Conservation (phyloP, 1,284 basidiomycete species). For the Ustilago trichophora region DNA sequence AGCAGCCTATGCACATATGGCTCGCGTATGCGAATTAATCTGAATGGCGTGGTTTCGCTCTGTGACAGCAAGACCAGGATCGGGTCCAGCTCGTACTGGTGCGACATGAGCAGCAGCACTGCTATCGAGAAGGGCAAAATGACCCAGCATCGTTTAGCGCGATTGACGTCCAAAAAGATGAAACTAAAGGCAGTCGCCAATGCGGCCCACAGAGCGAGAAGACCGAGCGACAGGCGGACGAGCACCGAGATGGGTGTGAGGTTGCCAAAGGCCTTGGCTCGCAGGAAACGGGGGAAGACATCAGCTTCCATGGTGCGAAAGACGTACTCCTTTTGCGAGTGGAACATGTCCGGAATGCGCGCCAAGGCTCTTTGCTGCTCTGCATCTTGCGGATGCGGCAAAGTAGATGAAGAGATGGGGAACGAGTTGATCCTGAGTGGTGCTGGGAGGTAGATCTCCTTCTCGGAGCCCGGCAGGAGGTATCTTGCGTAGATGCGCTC, state of each 20-base stretch:
- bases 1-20: conserved; percentile 90
- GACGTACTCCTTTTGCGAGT: conserved; percentile 92
- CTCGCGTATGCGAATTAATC: conserved; percentile 85
- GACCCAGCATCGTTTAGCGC: conserved; percentile 90
- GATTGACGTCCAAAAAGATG: conserved; percentile 90
- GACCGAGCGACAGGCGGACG: conserved; percentile 76
- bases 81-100: conserved; percentile 96
- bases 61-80: conserved; percentile 70
- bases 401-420: conserved; percentile 71
- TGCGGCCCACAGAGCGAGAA: conserved; percentile 89
- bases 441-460: conserved; percentile 89
- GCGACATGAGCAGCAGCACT: conserved; percentile 85
- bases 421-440: conserved; percentile 64
- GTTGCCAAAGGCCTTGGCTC: conserved; percentile 96
- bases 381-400: conserved; percentile 74
- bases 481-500: conserved; percentile 95
- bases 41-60: conserved; percentile 77
- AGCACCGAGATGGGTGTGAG: conserved; percentile 88
- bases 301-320: conserved; percentile 97
- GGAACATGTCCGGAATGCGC: conserved; percentile 94
- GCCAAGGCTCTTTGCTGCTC: conserved; percentile 81
- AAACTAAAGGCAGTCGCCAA: conserved; percentile 88
- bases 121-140: conserved; percentile 94
- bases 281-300: conserved; percentile 88
- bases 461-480: conserved; percentile 74